phyloP scores from a whole-genome alignment of 768 basidiomycete species.

The Rhodotorula graminis region DNA sequence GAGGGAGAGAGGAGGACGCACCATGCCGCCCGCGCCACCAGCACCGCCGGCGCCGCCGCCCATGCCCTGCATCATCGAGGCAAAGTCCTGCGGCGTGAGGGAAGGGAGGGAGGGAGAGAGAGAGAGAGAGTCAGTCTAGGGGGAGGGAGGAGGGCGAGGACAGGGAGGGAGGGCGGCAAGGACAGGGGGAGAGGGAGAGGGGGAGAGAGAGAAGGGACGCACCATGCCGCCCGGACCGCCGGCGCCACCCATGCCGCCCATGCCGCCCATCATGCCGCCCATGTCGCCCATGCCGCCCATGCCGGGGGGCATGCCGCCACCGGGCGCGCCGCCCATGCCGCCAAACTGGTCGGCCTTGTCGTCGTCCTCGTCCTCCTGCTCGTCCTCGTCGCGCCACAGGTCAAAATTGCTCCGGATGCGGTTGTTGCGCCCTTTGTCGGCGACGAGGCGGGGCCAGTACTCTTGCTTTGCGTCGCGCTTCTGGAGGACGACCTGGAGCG shows the following conservation, averaged over 20 bases:
- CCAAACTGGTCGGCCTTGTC: constrained; percentile 22
- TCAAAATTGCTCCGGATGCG: constrained; percentile 52
- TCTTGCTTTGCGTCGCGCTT: constrained; percentile 73
- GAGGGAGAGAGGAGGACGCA: too few species aligned
- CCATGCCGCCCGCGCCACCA: not conserved
- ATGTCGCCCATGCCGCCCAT: constrained; percentile 43
- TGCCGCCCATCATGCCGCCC: constrained; percentile 24
- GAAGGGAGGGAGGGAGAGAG: too few species aligned
- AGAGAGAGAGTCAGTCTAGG: too few species aligned
- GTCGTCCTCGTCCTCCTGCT: constrained; percentile 67
- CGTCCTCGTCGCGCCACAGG: constrained; percentile 91
- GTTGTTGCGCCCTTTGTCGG: constrained; percentile 73
- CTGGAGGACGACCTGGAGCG: constrained; percentile 63
- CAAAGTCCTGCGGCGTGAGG: too few species aligned
- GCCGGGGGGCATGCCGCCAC: too few species aligned
- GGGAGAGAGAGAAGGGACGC: not conserved
- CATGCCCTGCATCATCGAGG: constrained; percentile 26
- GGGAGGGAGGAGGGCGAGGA: too few species aligned
- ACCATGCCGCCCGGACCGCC: constrained; percentile 53
- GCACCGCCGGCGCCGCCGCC: constrained; percentile 22
- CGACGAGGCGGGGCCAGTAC: constrained; percentile 89
- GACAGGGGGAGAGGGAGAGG: not conserved
- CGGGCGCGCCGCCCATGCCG: constrained; percentile 13
- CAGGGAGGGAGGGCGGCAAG: too few species aligned
- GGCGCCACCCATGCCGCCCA: constrained; percentile 52